Evolutionary conservation across 1,284 basidiomycete genomes (phyloP).

Genomic region (Lentinula novae-zelandiae): DNA sequence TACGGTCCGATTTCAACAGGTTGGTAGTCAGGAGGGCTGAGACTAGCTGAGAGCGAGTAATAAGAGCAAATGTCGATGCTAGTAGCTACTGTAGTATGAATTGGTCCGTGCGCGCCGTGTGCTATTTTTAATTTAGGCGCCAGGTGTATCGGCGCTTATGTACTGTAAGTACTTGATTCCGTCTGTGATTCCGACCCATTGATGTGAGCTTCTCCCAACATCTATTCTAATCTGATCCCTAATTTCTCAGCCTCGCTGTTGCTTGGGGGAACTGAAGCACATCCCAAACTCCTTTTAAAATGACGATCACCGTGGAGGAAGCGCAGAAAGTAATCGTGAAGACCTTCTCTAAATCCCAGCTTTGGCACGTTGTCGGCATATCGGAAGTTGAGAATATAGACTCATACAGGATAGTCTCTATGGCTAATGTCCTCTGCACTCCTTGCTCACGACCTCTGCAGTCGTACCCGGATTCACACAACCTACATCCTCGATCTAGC

Average conservation of each 20-base stretch:
- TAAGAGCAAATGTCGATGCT: no score
- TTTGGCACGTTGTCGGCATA: neutral
- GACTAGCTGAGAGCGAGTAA: neutral
- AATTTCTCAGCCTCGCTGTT: no score
- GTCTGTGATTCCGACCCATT: no score
- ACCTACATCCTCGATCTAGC: constrained; percentile 12
- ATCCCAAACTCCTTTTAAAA: neutral
- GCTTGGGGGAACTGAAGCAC: no score
- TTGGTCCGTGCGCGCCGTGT: neutral
- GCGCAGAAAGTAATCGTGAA: constrained; percentile 7
- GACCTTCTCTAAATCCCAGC: neutral
- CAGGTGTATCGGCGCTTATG: neutral
- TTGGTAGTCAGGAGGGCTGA: neutral
- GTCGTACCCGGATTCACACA: constrained; percentile 8
- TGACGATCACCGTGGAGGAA: constrained; percentile 5
- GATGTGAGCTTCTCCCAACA: no score
- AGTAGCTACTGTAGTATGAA: neutral
- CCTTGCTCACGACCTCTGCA: neutral
- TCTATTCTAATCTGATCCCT: no score
- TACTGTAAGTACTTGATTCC: neutral
- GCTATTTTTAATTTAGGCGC: no score
- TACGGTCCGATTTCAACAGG: neutral
- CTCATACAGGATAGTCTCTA: constrained; percentile 7
- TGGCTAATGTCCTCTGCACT: neutral
- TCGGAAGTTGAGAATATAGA: constrained; percentile 2